Evolutionary conservation across 139 green algal genomes (phyloP).

Genomic region (Coccomyxa sp.): DNA sequence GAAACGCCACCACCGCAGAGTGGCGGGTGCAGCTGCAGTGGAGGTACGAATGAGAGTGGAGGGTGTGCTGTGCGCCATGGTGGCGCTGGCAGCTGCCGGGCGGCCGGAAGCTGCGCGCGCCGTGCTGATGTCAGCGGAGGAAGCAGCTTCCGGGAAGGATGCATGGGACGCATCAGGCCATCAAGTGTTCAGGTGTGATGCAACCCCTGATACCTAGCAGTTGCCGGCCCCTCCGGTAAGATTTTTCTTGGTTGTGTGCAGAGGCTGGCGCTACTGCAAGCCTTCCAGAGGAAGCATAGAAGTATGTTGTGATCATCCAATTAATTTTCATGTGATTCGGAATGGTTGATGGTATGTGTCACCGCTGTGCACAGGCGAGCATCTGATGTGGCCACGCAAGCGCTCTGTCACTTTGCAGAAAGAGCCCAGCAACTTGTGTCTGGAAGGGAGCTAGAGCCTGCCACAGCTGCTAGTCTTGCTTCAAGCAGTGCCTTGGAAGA

Average conservation of each 20-base stretch:
- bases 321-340: neutral
- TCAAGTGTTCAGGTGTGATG: neutral
- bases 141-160: neutral
- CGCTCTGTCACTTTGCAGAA: neutral
- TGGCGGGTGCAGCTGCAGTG: too few relatives aligned
- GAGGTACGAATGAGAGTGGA: too few relatives aligned
- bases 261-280: too few relatives aligned
- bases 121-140: neutral
- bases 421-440: neutral
- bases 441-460: neutral
- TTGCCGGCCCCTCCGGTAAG: too few relatives aligned
- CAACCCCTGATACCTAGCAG: neutral
- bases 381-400: neutral
- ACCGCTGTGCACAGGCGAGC: neutral
- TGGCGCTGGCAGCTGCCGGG: neutral
- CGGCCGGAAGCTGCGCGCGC: neutral
- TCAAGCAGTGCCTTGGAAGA: neutral
- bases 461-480: neutral
- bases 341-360: neutral
- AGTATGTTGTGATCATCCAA: neutral
- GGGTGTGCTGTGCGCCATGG: too few relatives aligned
- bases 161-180: neutral
- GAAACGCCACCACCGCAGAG: too few relatives aligned
- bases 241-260: too few relatives aligned
- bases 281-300: neutral